These are phyloP conservation scores for Metschnikowia borealis DNA, from an alignment of 805 yeast genomes.

Conservation along the genomic window DNA sequence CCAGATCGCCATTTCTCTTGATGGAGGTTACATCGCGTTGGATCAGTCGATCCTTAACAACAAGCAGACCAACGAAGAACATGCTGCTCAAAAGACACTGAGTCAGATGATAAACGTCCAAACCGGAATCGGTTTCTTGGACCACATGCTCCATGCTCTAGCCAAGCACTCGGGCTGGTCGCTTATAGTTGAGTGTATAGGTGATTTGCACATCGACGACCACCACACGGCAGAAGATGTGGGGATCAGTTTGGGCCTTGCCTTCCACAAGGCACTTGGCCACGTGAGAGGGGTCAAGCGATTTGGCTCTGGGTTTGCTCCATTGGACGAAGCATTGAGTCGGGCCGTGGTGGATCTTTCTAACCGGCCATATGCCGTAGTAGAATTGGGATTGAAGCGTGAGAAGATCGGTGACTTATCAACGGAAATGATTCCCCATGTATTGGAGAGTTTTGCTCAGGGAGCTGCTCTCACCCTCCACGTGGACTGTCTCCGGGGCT, in stretches of 20 bases:
- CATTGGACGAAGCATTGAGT: slow-evolving; percentile 92
- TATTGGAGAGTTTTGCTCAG: slow-evolving; percentile 88
- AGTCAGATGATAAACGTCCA: slow-evolving; percentile 75
- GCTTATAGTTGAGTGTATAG: slow-evolving; percentile 79
- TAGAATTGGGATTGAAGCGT: slow-evolving; percentile 84
- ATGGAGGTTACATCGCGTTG: slow-evolving; percentile 76
- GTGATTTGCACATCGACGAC: slow-evolving; percentile 94
- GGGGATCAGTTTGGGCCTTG: slow-evolving; percentile 85
- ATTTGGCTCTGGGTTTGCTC: slow-evolving; percentile 92
- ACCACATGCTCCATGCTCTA: slow-evolving; percentile 95
- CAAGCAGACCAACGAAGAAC: slow-evolving; percentile 26
- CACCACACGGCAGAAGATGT: slow-evolving; percentile 97
- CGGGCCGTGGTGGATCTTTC: slow-evolving; percentile 96
- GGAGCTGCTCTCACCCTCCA: slow-evolving; percentile 89
- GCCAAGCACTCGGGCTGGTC: slow-evolving; percentile 99
- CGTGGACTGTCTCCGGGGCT: slow-evolving; percentile 90
- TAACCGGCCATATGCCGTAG: slow-evolving; percentile 86
- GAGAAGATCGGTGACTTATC: slow-evolving; percentile 91
- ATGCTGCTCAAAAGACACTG: slow-evolving; percentile 66
- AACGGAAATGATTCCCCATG: slow-evolving; percentile 98
- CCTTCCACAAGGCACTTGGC: slow-evolving; percentile 87
- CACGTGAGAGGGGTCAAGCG: slow-evolving; percentile 86
- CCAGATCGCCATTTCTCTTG: slow-evolving; percentile 76
- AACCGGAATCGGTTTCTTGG: slow-evolving; percentile 92
- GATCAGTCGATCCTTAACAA: slow-evolving; percentile 53